A percentile compares a stretch with the other conserved stretches of the same genome.
These are phyloP conservation scores for Globisporangium ultimum DNA, from an alignment of 352 stramenopile species.

Conservation along the genomic window DNA sequence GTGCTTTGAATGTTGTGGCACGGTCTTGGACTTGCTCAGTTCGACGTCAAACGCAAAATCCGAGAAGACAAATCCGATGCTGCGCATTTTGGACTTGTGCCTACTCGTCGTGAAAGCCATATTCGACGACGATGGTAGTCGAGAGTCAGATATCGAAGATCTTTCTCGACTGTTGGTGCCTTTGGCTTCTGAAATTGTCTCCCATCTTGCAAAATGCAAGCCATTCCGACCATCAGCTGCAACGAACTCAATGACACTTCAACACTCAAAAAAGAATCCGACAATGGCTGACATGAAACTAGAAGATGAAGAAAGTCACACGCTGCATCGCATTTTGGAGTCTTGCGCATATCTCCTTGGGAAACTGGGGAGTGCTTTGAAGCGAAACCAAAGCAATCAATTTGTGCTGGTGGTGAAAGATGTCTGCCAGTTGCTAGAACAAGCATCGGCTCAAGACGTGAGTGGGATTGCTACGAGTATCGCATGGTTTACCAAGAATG, in stretches of 20 bases:
- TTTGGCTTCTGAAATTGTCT: conserved; percentile 51
- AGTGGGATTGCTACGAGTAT: conserved; percentile 15
- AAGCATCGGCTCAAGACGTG: conserved; percentile 6
- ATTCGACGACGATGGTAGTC: conserved; percentile 46
- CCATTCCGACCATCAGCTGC: conserved; percentile 14
- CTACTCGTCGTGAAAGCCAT: conserved; percentile 52
- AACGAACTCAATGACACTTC: conserved; percentile 11
- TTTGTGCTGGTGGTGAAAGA: conserved; percentile 51
- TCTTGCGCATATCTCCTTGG: conserved; percentile 41
- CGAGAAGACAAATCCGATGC: conserved; percentile 27
- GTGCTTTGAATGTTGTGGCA: conserved; percentile 66
- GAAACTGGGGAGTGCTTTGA: conserved; percentile 33
- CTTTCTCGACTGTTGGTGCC: conserved; percentile 49
- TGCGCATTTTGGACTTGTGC: conserved; percentile 59
- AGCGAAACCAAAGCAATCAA: conserved; percentile 54
- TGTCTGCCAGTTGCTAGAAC: conserved; percentile 27
- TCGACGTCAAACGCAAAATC: conserved; percentile 7
- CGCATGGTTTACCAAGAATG: conserved; percentile 33
- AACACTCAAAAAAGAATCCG: conserved; percentile 2
- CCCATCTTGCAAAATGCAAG: conserved; percentile 29
- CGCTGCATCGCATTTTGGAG: conserved; percentile 18
- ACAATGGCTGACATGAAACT: conserved; percentile 3
- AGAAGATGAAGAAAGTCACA: background rate
- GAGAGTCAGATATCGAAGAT: conserved; percentile 25
- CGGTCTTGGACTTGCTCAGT: conserved; percentile 46